Conservation (phyloP, 495 filamentous ascomycete species). For the Halenospora varia region DNA sequence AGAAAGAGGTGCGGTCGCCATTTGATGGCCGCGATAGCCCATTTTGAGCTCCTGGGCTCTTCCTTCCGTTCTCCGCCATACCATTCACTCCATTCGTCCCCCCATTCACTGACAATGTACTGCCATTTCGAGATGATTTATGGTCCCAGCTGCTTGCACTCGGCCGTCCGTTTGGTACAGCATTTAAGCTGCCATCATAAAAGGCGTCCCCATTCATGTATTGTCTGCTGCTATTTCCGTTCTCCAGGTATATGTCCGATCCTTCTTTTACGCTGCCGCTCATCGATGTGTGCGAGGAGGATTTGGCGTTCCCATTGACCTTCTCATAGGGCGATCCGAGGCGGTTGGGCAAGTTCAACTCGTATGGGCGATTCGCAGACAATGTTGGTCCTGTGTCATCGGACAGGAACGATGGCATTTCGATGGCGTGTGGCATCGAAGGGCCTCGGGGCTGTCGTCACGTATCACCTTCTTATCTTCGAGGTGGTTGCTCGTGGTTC, state of each 20-base stretch:
- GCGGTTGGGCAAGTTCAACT: conserved; percentile 35
- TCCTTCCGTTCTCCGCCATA: conserved; percentile 35
- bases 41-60: conserved; percentile 24
- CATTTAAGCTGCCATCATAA: conserved; percentile 29
- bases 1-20: conserved; percentile 13
- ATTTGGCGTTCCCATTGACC: conserved; percentile 24
- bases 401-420: conserved; percentile 58
- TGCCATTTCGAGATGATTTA: conserved; percentile 47
- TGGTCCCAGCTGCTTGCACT: conserved; percentile 40
- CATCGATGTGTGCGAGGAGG: conserved; percentile 25
- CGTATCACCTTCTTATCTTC: conserved; percentile 22
- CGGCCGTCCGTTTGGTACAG: conserved; percentile 30
- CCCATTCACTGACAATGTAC: conserved; percentile 47
- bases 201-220: conserved; percentile 34
- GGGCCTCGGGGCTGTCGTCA: conserved; percentile 9
- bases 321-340: conserved; percentile 33
- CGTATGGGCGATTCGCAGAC: conserved; percentile 14
- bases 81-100: conserved; percentile 34
- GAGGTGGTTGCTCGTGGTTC: conserved; percentile 3
- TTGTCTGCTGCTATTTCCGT: conserved; percentile 19
- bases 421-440: conserved; percentile 27
- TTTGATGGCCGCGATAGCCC: conserved; percentile 27
- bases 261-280: conserved; percentile 26
- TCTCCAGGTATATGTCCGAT: conserved; percentile 7
- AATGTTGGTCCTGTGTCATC: conserved; percentile 43